phyloP scores from a whole-genome alignment of 352 stramenopile genomes.

The Globisporangium orthogonon region DNA sequence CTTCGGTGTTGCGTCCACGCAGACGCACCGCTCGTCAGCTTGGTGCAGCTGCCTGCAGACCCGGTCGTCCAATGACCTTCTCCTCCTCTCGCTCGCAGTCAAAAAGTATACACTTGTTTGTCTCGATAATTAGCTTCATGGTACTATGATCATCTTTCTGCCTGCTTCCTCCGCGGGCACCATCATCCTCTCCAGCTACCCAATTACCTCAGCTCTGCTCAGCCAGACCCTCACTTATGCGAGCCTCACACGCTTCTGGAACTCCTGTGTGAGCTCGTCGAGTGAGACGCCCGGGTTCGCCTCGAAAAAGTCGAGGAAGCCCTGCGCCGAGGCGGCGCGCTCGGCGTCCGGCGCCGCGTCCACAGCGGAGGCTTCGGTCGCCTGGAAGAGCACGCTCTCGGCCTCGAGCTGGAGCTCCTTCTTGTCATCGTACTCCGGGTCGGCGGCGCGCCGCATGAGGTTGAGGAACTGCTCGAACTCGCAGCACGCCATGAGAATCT shows the following conservation, averaged over 20 bases:
- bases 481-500: conserved; percentile 69
- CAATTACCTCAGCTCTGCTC: too few relatives aligned
- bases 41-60: conserved; percentile 1
- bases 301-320: conserved; percentile 68
- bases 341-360: conserved; percentile 12
- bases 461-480: conserved; percentile 86
- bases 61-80: too few relatives aligned
- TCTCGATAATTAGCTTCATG: neutral
- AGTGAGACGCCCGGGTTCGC: conserved; percentile 61
- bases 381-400: conserved; percentile 53
- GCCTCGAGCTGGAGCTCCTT: conserved; percentile 66
- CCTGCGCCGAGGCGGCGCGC: conserved; percentile 39
- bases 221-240: too few relatives aligned
- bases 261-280: conserved; percentile 68
- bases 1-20: conserved; percentile 28
- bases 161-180: too few relatives aligned
- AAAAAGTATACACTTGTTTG: neutral
- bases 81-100: neutral
- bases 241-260: conserved; percentile 64
- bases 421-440: conserved; percentile 80
- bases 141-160: neutral
- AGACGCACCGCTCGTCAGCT: conserved; percentile 20
- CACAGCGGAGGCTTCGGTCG: conserved; percentile 23
- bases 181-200: too few relatives aligned
- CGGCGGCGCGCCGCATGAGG: conserved; percentile 70